phyloP scores from a whole-genome alignment of 306 rosid species.

The Rubus idaeus region DNA sequence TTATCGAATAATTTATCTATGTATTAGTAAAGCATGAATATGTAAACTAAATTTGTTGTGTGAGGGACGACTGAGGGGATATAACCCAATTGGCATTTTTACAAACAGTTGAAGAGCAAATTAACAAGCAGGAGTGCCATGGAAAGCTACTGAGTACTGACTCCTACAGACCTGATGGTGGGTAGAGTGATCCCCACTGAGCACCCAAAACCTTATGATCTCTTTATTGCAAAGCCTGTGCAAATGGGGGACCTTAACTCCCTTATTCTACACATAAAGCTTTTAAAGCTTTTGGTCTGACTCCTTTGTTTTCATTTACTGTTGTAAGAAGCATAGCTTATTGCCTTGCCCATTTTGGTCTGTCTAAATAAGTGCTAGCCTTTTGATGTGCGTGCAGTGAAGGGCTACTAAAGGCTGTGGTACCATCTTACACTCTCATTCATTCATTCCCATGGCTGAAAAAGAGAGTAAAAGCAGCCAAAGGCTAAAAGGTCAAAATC shows the following conservation, averaged over 20 bases:
- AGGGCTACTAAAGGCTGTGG: conserved; percentile 23
- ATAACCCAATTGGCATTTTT: background rate
- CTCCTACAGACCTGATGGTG: background rate
- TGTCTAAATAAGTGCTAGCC: conserved; percentile 17
- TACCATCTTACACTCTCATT: conserved; percentile 2
- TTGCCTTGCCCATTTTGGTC: conserved; percentile 28
- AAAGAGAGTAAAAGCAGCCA: conserved; percentile 18
- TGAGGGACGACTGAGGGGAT: too few relatives aligned
- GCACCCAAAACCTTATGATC: conserved; percentile 26
- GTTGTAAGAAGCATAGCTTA: conserved; percentile 10
- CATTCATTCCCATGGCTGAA: conserved; percentile 7
- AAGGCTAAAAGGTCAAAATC: background rate
- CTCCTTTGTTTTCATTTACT: conserved; percentile 11
- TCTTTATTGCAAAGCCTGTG: conserved; percentile 58
- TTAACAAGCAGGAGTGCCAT: conserved; percentile 15
- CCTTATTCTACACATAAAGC: background rate
- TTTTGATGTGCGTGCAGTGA: conserved; percentile 21
- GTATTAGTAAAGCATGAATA: too few relatives aligned
- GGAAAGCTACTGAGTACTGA: conserved; percentile 14
- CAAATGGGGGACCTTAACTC: conserved; percentile 29
- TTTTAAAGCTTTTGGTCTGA: conserved; percentile 4
- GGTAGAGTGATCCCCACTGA: conserved; percentile 31
- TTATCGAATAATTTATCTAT: background rate
- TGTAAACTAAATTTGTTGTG: background rate
- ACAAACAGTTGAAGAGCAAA: background rate